phyloP scores from a whole-genome alignment of 768 basidiomycete species.

The Pholiota microspora region DNA sequence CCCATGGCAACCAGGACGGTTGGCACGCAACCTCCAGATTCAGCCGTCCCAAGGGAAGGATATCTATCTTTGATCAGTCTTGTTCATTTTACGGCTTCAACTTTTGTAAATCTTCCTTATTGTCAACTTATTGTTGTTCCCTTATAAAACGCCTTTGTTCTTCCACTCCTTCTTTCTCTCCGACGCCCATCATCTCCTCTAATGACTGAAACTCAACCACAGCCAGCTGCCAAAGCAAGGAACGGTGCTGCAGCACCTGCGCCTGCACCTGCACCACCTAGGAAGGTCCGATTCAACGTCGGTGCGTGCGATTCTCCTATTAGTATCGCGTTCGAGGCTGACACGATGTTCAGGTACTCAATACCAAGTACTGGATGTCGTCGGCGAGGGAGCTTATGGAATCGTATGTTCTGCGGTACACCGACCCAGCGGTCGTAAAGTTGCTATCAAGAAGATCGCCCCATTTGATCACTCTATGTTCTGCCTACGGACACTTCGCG shows the following conservation, averaged over 20 bases:
- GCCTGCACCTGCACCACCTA: conserved; percentile 52
- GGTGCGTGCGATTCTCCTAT: conserved; percentile 38
- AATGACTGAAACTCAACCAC: conserved; percentile 27
- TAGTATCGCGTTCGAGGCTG: conserved; percentile 7
- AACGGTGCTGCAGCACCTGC: conserved; percentile 37
- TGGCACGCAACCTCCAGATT: too few species aligned
- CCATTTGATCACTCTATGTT: conserved; percentile 95
- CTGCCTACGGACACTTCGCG: conserved; percentile 84
- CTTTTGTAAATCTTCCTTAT: conserved; percentile 23
- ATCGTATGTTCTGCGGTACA: conserved; percentile 95
- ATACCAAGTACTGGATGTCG: conserved; percentile 84
- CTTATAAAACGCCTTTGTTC: conserved; percentile 24
- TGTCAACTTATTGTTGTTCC: conserved; percentile 16
- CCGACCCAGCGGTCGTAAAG: conserved; percentile 81
- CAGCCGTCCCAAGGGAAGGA: conserved; percentile 20
- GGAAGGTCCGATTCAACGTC: conserved; percentile 89
- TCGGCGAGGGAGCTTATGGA: conserved; percentile 92
- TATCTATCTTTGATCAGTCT: conserved; percentile 8
- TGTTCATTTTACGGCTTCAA: conserved; percentile 2
- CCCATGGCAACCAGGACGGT: too few species aligned
- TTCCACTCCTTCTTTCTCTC: conserved; percentile 17
- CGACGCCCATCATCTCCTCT: conserved; percentile 11
- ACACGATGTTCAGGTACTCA: conserved; percentile 51
- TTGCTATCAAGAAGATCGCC: conserved; percentile 95
- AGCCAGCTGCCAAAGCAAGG: conserved; percentile 33